Percentiles rank a stretch among this genome's conserved stretches.
Evolutionary conservation across 2,329 filamentous ascomycete species (phyloP).

Genomic region (Fonsecaea nubica): DNA sequence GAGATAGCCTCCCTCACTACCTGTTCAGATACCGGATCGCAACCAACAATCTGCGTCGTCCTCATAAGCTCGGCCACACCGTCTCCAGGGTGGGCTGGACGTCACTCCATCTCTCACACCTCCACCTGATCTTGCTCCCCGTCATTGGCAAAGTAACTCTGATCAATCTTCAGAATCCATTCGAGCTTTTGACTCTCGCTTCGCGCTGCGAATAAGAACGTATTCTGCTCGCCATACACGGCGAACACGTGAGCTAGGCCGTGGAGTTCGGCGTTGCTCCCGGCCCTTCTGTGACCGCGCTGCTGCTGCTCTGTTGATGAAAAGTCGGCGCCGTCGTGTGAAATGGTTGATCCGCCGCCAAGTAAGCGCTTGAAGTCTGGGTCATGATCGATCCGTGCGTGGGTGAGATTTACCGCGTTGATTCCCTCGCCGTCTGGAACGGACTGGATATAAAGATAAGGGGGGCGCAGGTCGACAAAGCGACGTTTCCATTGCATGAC

Average conservation of each 20-base stretch:
- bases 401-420: conserved; percentile 84
- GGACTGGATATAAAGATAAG: conserved; percentile 89
- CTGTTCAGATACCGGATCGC: not conserved
- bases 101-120: not conserved
- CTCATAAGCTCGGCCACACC: not conserved
- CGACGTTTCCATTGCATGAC: conserved; percentile 87
- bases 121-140: conserved; percentile 23
- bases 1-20: not conserved
- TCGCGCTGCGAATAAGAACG: conserved; percentile 89
- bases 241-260: conserved; percentile 80
- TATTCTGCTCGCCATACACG: conserved; percentile 91
- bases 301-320: conserved; percentile 40
- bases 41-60: not conserved
- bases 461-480: conserved; percentile 88
- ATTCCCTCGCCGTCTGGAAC: conserved; percentile 88
- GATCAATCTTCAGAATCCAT: conserved; percentile 95
- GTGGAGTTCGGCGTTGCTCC: conserved; percentile 42
- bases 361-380: conserved; percentile 84
- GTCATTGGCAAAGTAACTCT: conserved; percentile 66
- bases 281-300: conserved; percentile 35
- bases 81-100: not conserved
- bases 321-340: conserved; percentile 15
- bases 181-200: conserved; percentile 93
- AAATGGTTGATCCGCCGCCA: conserved; percentile 50
- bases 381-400: conserved; percentile 88